These are phyloP conservation scores for Amanita jacksonii DNA, from an alignment of 768 basidiomycete species.

Conservation along the genomic window DNA sequence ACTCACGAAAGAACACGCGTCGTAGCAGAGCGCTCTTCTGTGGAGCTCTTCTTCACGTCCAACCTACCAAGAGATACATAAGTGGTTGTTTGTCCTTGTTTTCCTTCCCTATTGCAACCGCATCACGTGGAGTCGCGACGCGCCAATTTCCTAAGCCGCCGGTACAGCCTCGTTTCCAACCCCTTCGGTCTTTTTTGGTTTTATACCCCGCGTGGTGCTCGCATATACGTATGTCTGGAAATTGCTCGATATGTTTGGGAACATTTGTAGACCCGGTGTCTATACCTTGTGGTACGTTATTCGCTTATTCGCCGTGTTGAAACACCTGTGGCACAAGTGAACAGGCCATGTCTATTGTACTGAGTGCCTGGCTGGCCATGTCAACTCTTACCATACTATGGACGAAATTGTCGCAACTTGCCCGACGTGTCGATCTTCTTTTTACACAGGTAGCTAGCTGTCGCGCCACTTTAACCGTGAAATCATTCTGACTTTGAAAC, in stretches of 20 bases:
- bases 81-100: constrained; percentile 6
- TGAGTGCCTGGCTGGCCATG: constrained; percentile 38
- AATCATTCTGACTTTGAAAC: constrained; percentile 14
- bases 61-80: constrained; percentile 5
- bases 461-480: constrained; percentile 13
- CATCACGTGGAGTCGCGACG: neutral
- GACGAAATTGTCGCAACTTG: constrained; percentile 35
- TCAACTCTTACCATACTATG: constrained; percentile 22
- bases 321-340: constrained; percentile 5
- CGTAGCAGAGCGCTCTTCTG: neutral
- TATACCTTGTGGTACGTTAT: constrained; percentile 50
- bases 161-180: no score
- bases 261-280: constrained; percentile 43
- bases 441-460: constrained; percentile 37
- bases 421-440: constrained; percentile 49
- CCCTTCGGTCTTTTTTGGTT: no score
- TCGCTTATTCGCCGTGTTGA: neutral
- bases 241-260: constrained; percentile 52
- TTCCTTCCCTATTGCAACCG: neutral
- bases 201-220: no score
- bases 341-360: constrained; percentile 59
- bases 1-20: neutral
- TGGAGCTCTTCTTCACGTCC: constrained; percentile 3
- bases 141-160: neutral
- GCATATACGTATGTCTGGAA: constrained; percentile 4